These are phyloP conservation scores for Melampsora larici-populina DNA, from an alignment of 1,284 basidiomycete genomes.

Conservation along the genomic window DNA sequence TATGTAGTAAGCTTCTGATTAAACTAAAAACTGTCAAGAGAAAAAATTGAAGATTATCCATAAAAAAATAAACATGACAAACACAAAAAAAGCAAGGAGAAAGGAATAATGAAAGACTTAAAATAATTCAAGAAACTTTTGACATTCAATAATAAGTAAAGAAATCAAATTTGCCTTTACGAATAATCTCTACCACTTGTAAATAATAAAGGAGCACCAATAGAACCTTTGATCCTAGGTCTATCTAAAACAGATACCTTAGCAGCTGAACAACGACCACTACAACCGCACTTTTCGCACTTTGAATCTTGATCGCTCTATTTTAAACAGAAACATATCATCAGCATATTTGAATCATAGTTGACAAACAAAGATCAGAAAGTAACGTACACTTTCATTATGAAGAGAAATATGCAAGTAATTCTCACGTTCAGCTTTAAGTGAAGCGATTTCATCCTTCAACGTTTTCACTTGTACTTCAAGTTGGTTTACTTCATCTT, in stretches of 20 bases:
- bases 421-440: neutral
- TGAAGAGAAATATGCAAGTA: neutral
- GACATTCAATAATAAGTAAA: neutral
- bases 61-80: no score
- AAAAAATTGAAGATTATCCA: no score
- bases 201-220: neutral
- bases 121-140: no score
- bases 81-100: no score
- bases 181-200: neutral
- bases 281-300: slow-evolving; percentile 6
- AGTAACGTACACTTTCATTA: neutral
- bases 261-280: neutral
- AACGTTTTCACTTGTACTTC: neutral
- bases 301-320: neutral
- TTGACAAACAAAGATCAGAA: neutral
- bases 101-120: no score
- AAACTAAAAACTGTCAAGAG: no score
- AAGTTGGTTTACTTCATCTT: neutral
- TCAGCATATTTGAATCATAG: neutral
- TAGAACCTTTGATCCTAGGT: neutral
- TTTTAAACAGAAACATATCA: neutral
- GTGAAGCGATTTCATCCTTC: neutral
- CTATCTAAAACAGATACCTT: neutral
- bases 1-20: no score
- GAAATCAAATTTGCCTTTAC: neutral